Conservation (phyloP, 257 asterid species). For the Penstemon davidsonii region DNA sequence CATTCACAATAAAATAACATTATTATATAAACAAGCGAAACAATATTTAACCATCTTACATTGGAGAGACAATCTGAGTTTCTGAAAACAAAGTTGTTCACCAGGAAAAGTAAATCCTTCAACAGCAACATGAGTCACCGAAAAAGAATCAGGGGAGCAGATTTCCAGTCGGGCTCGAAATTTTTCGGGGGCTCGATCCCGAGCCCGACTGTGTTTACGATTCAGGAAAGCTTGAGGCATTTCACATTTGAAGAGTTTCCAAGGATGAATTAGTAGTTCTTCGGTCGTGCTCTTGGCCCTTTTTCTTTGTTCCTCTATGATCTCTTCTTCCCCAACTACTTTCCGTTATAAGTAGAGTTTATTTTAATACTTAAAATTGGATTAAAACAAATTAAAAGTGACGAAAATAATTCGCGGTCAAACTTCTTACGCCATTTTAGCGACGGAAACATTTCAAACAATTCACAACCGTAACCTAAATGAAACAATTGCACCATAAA, state of each 20-base stretch:
- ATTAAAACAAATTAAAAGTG: too few species aligned
- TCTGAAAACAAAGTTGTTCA: conserved; percentile 55
- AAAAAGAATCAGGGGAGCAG: conserved; percentile 82
- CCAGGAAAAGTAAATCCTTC: conserved; percentile 68
- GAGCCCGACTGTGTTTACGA: conserved; percentile 11
- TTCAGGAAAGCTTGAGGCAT: conserved; percentile 43
- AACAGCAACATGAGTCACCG: conserved; percentile 54
- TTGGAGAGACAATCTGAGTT: conserved; percentile 54
- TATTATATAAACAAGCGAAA: neutral
- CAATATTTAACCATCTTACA: conserved; percentile 39
- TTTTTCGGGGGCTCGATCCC: conserved; percentile 38
- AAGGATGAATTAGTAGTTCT: conserved; percentile 17
- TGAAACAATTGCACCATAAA: too few species aligned
- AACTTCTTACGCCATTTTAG: too few species aligned
- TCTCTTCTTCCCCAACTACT: conserved; percentile 30
- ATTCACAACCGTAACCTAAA: too few species aligned
- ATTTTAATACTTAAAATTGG: too few species aligned
- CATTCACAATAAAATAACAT: neutral
- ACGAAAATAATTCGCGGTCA: too few species aligned
- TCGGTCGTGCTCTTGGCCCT: conserved; percentile 48
- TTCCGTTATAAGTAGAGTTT: too few species aligned
- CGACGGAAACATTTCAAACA: too few species aligned
- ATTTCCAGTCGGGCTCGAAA: conserved; percentile 69
- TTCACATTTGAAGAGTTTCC: conserved; percentile 62
- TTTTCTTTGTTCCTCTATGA: conserved; percentile 76